These are phyloP conservation scores for Pezicula radicicola DNA, from an alignment of 2,329 filamentous ascomycete genomes.

Conservation along the genomic window DNA sequence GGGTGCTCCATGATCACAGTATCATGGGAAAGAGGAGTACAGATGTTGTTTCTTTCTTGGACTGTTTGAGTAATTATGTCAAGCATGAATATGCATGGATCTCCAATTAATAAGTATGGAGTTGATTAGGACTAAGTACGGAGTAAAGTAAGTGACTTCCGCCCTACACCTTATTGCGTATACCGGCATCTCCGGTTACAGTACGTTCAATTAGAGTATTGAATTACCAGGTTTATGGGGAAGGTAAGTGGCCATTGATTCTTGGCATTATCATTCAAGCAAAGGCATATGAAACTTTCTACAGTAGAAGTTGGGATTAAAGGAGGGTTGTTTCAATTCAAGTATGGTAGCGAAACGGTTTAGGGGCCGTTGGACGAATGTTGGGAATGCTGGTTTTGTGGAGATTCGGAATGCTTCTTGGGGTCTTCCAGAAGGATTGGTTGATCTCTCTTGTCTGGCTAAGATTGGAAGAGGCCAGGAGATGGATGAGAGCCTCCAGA, in stretches of 20 bases:
- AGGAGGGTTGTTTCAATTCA: neutral
- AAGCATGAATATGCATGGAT: neutral
- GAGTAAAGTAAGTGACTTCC: too few relatives aligned
- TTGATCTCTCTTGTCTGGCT: neutral
- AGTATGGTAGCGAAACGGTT: neutral
- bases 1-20: too few relatives aligned
- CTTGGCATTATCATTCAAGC: neutral
- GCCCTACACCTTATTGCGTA: too few relatives aligned
- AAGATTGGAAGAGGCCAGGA: neutral
- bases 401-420: neutral
- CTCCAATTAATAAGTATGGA: neutral
- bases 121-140: too few relatives aligned
- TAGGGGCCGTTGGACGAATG: too few relatives aligned
- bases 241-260: neutral
- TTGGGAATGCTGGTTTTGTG: neutral
- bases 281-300: neutral
- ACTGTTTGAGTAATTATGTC: neutral
- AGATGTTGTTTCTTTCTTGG: neutral
- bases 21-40: too few relatives aligned
- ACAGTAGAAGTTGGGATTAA: neutral
- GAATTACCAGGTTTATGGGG: neutral
- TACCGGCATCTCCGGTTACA: too few relatives aligned
- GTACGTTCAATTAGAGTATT: too few relatives aligned
- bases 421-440: neutral
- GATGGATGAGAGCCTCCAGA: neutral